Evolutionary conservation across 441 rosid genomes (phyloP), one percentile per base, ranked within the genome.

Genomic region (Sinapis alba): DNA sequence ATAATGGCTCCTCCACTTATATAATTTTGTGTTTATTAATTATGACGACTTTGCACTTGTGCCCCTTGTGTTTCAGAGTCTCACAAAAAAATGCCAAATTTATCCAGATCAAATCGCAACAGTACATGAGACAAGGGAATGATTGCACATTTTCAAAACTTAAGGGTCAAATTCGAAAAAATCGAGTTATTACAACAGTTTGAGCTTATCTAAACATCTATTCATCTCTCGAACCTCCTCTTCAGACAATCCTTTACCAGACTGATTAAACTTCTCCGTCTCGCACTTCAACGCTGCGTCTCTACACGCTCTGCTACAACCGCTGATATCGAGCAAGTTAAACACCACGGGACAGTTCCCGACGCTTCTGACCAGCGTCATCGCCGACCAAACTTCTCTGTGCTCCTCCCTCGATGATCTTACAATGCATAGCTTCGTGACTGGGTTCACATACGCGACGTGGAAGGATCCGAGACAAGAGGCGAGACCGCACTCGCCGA

Each of bases 401-500:
- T 87, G 81, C 18, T 88, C 90, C 15, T 89, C 97, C 64, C 94
- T 80, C 1, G 93, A 86, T 16, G 87, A 79, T 86, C 97, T 83
- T 41, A 94, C 77, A 6, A 94, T 82, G 45, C 89, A 87, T 2
- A 89, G 54, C 83, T 90, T 94, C 7, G 97, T 92, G 38, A 87
- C 78, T 2, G 92, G 91, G 74, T 94, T 92, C 72, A 89, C 86
- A 77, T 90, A 88, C 65, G 89, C 90, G 28, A 94, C 93, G 45
- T 89, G 92, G 62, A 90, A 79, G 0, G 94, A 88, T 65, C 91
- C 88, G 32, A 89, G 77, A 5, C 90, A 85, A 18, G 96, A 90
- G 15, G 87, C 90, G 32, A 92, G 80, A 73, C 97, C 90, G 58
- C 87, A 94, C 73, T 92, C 96, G 18, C 93, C 96, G 63, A 87